Evolutionary conservation across 75 land plant species (phyloP).

Genomic region (Sequoia sempervirens): DNA sequence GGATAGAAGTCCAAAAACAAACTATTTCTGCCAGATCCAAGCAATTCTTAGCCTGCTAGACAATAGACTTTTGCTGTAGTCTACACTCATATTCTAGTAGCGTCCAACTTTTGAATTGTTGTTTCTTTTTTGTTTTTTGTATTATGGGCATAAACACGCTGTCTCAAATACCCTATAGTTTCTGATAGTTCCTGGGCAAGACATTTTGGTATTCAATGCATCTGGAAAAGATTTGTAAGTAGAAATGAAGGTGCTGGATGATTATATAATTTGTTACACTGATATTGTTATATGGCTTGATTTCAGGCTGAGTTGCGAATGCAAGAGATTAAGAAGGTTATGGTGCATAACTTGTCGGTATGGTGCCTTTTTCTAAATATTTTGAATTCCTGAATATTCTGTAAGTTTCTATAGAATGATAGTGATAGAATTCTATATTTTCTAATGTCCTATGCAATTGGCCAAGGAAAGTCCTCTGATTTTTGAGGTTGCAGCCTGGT

Average conservation of each 20-base stretch:
- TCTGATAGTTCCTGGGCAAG: not conserved
- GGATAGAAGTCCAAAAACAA: not conserved
- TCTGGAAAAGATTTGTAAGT: not conserved
- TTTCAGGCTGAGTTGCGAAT: conserved; percentile 88
- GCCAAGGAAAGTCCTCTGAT: conserved; percentile 6
- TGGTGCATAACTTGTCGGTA: conserved; percentile 94
- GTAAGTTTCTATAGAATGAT: not conserved
- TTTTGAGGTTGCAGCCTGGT: conserved; percentile 72
- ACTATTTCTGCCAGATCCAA: not conserved
- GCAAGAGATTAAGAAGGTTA: conserved; percentile 79
- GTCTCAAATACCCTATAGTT: not conserved
- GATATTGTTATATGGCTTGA: conserved; percentile 1
- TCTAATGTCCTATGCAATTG: not conserved
- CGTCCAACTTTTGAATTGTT: not conserved
- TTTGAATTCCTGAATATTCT: conserved; percentile 1
- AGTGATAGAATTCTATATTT: not conserved
- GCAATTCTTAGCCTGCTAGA: not conserved
- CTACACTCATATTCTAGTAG: not conserved
- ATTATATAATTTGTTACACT: not conserved
- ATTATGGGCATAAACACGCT: conserved; percentile 5
- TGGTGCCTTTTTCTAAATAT: conserved; percentile 10
- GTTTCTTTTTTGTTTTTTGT: not conserved
- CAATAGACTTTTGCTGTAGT: not conserved
- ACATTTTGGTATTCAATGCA: not conserved
- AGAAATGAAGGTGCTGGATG: not conserved